Evolutionary conservation across 805 yeast species (phyloP).

Genomic region (Priceomyces medius): DNA sequence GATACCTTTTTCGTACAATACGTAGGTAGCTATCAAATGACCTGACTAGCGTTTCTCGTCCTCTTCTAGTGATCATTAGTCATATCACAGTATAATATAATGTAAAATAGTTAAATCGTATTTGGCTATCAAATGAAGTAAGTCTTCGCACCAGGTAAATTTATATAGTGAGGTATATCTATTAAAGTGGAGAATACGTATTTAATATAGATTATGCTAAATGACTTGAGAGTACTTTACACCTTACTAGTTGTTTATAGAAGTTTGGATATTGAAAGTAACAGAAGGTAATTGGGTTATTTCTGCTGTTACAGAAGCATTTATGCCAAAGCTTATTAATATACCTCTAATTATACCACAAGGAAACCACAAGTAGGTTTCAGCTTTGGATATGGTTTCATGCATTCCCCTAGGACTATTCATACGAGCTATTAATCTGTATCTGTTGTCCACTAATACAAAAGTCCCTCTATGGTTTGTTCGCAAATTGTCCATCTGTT

Average conservation of each 20-base stretch:
- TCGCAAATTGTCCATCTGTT: conserved; percentile 87
- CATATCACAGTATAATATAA: too few relatives aligned
- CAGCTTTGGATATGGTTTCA: conserved; percentile 46
- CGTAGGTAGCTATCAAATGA: neutral
- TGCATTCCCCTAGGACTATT: conserved; percentile 41
- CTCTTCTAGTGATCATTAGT: neutral
- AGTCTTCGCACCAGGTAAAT: neutral
- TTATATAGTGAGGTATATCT: too few relatives aligned
- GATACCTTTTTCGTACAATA: neutral
- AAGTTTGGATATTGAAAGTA: conserved; percentile 69
- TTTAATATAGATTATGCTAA: neutral
- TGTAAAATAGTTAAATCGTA: neutral
- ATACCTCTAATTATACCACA: conserved; percentile 77
- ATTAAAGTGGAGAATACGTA: neutral
- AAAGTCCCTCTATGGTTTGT: conserved; percentile 89
- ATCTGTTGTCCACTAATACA: conserved; percentile 69
- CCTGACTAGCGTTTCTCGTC: neutral
- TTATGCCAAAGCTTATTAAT: conserved; percentile 65
- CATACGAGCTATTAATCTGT: conserved; percentile 54
- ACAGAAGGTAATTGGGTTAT: conserved; percentile 61
- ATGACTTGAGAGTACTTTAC: neutral
- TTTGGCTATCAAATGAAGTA: neutral
- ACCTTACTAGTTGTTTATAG: conserved; percentile 29
- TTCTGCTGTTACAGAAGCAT: conserved; percentile 65
- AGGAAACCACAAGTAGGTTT: conserved; percentile 64